Evolutionary conservation across 352 stramenopile genomes (phyloP), one percentile per base, ranked within the genome.

Genomic region (Thalassiosira livingstoniorum): DNA sequence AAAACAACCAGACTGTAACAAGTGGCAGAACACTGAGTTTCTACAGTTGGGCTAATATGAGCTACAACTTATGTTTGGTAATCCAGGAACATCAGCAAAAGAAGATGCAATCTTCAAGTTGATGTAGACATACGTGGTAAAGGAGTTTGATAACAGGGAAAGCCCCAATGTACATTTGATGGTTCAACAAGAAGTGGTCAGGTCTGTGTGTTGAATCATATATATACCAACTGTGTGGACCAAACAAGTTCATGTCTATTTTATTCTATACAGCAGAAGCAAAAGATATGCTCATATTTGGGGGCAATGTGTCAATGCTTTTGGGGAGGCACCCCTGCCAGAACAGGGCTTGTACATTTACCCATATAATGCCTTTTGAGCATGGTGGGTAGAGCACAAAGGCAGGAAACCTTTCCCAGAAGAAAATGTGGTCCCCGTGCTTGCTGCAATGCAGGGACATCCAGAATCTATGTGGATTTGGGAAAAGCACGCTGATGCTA

Each of bases 321-420:
- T 55, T 2, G 27, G 45, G n/a, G 7, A 55, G 27, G 7, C 45
- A 15, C 45, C 45, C 45, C 2, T 23, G 27, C 45, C 45, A 55
- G 27, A 55, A 55, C 45, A 55, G 45, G 45, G 45, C 2, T 55
- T 55, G 18, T 55, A 55, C n/a, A 55, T 55, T 55, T 23, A 55
- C n/a, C 45, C 45, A 15, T 15, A 55, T 10, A 2, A 10, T 55
- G 45, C 7, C 2, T 55, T 55, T 10, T 55, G 45, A 27, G 45
- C n/a, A 55, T 55, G 45, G 45, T 2, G 45, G 45, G 7, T 55
- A n/a, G n/a, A n/a, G 4, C 45, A 55, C 45, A 15, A 55, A 55
- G 45, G 45, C 18, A 15, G 27, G 2, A 55, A 55, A 55, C 45
- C 45, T 23, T 27, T 55, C 4, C 45, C 45, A 10, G 45, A 55